Base-by-base conservation (phyloP, 495 filamentous ascomycete genomes). In the Amphirosellinia nigrospora region DNA sequence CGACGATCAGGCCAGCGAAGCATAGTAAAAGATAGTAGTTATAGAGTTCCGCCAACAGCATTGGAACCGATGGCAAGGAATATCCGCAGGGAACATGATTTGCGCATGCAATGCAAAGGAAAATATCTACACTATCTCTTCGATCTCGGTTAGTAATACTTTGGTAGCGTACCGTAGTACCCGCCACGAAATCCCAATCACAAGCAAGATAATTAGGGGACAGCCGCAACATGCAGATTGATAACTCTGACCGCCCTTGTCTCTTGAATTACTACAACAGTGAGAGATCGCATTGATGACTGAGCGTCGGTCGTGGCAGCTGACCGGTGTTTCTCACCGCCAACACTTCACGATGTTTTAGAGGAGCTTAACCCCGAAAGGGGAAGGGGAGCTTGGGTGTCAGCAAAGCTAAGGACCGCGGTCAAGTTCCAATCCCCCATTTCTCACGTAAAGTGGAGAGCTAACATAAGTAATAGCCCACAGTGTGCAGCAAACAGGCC, bases 301-400 rank as follows among this genome's bases (percentile, higher is more conserved):
- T 32, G 63, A 28, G 32, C 63, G 32, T 52, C 13, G 16, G 61
- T 58, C 4, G 26, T 38, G 10, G 38, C 64, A 45, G 64, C 64
- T 59, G 52, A 59, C 64, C 39, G 36, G 21, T 41, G 10, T 39
- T 26, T 23, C 52, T 56, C 64, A 58, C 64, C 52, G 64, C 64
- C 64, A 67, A 67, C 38, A 13, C 6, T 53, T 67, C 53, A 67
- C 64, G 38, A 67, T 59, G 52, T 67, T 67, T 45, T 30, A 46
- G 38, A 58, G 64, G 64, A 45, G 11, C 50, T 59, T 59, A 53
- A 53, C 46, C 45, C 39, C 28, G 30, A 65, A 65, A 65, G 46
- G 63, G 55, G 46, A 41, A 53, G 63, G 55, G 46, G 30, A 53
- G 11, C 32, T 34, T 52, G 5, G 30, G 32, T 26, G 63, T 53